These are phyloP conservation scores for Bisporella sp. DNA, from an alignment of 2,329 filamentous ascomycete species.

Conservation along the genomic window DNA sequence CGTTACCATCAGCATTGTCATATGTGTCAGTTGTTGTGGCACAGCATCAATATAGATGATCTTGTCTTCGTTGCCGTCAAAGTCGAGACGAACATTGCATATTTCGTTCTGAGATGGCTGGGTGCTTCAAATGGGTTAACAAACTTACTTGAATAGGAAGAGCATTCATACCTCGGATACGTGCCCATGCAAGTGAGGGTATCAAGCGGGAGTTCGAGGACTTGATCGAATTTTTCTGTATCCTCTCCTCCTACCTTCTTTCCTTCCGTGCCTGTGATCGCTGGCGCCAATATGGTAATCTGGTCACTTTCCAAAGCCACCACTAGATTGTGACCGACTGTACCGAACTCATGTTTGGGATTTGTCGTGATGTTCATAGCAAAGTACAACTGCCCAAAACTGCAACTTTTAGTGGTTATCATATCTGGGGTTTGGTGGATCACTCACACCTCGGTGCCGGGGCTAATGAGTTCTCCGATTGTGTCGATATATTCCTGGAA, in stretches of 20 bases:
- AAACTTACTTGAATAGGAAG: not conserved
- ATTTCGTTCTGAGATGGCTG: not conserved
- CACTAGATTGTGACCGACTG: not conserved
- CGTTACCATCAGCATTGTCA: too few species aligned
- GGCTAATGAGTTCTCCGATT: not conserved
- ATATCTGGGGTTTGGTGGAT: not conserved
- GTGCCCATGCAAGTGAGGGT: not conserved
- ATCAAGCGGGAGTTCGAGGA: constrained; percentile 4
- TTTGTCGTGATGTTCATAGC: constrained; percentile 1
- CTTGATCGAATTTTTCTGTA: constrained; percentile 5
- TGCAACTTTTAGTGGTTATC: not conserved
- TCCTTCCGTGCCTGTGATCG: not conserved
- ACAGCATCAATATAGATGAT: not conserved
- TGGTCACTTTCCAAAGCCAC: constrained; percentile 1
- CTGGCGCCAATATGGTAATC: constrained; percentile 3
- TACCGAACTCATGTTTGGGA: constrained; percentile 1
- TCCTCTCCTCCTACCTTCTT: not conserved
- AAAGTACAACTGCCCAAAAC: constrained; percentile 5
- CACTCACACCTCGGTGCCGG: not conserved
- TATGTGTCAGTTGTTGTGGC: too few species aligned
- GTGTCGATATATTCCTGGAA: constrained; percentile 20
- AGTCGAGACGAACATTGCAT: not conserved
- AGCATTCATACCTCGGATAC: not conserved
- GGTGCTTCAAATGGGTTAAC: not conserved
- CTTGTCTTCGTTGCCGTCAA: not conserved